Conservation (phyloP, 192 early-diverging fungal species). For the Entophlyctis helioformis region DNA sequence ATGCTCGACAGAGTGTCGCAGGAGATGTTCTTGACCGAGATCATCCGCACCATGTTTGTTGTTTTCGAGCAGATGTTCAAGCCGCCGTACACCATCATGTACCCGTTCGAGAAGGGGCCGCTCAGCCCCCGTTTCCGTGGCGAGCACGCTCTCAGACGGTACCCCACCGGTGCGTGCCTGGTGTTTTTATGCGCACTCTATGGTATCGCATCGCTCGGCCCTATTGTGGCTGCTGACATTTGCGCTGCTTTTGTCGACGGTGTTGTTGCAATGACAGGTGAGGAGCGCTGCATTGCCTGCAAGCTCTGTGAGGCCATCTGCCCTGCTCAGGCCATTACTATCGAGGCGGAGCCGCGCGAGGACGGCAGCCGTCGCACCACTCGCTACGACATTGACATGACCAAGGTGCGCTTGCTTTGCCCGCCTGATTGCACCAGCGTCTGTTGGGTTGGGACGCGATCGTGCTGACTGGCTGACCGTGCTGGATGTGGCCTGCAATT, state of each 20-base stretch:
- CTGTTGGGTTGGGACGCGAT: too few relatives aligned
- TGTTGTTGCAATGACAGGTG: too few relatives aligned
- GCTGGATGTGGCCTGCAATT: too few relatives aligned
- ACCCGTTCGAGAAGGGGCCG: conserved; percentile 92
- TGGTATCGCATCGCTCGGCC: too few relatives aligned
- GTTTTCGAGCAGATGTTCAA: conserved; percentile 89
- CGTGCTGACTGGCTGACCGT: too few relatives aligned
- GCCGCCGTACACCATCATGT: conserved; percentile 91
- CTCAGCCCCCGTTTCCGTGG: conserved; percentile 89
- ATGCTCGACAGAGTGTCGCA: conserved; percentile 51
- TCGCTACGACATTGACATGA: conserved; percentile 99
- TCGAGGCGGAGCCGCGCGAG: conserved; percentile 91
- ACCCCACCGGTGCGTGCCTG: conserved; percentile 78
- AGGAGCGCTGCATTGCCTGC: conserved; percentile 98
- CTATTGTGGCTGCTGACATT: too few relatives aligned
- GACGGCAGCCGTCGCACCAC: conserved; percentile 91
- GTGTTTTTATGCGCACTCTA: too few relatives aligned
- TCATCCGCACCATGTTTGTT: conserved; percentile 83
- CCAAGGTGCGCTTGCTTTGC: conserved; percentile 87
- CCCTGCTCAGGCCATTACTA: conserved; percentile 96
- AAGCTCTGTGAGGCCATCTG: conserved; percentile 97
- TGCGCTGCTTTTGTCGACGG: background rate
- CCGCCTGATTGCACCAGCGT: too few relatives aligned
- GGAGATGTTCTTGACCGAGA: conserved; percentile 81
- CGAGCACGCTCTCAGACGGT: conserved; percentile 90